phyloP scores from a whole-genome alignment of 2,329 filamentous ascomycete species.

The Metarhizium humberi region DNA sequence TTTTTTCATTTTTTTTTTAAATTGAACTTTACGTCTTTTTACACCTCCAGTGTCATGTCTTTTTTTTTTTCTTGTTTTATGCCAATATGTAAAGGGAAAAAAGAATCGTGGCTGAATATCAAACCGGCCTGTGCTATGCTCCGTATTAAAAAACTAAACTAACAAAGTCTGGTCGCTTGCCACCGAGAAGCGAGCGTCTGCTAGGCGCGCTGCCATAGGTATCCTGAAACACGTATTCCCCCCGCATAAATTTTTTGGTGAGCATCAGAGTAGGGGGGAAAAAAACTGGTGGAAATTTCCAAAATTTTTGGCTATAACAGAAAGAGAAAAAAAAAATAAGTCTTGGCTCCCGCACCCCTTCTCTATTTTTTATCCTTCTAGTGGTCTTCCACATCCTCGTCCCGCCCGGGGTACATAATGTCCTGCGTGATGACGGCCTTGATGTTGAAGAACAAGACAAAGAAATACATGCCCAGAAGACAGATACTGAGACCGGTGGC shows the following conservation, averaged over 20 bases:
- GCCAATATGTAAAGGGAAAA: too few relatives aligned
- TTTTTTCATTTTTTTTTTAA: too few relatives aligned
- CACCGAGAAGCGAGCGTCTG: not conserved
- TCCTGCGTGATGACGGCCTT: constrained; percentile 40
- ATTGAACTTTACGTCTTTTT: constrained; percentile 28
- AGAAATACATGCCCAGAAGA: constrained; percentile 30
- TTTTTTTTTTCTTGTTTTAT: too few relatives aligned
- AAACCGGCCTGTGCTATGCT: not conserved
- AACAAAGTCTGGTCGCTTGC: not conserved
- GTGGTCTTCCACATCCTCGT: constrained; percentile 41
- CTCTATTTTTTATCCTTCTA: not conserved
- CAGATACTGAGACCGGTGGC: constrained; percentile 40
- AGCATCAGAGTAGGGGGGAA: too few relatives aligned
- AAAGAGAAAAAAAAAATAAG: not conserved
- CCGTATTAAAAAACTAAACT: not conserved
- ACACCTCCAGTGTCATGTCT: too few relatives aligned
- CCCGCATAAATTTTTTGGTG: too few relatives aligned
- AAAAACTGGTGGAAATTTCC: too few relatives aligned
- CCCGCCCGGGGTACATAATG: constrained; percentile 45
- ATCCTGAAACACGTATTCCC: not conserved
- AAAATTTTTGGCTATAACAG: too few relatives aligned
- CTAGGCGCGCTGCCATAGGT: not conserved
- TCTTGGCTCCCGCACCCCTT: too few relatives aligned
- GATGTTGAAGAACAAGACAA: constrained; percentile 33
- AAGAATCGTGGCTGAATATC: too few relatives aligned